Evolutionary conservation across 345 rosid species (phyloP).

Genomic region (Carallia pectinifolia): DNA sequence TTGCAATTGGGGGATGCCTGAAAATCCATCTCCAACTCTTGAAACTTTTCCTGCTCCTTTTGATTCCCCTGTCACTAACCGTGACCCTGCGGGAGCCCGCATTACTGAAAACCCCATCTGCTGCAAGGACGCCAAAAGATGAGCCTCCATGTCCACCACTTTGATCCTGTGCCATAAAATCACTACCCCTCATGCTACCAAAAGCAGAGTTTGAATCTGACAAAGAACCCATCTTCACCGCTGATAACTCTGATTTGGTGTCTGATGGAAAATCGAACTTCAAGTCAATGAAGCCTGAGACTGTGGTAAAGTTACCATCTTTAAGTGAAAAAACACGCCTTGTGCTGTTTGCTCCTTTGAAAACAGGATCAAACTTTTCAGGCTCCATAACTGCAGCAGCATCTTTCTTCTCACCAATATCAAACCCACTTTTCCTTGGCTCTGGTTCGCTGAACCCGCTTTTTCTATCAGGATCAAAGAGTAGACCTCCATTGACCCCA

Average conservation of each 20-base stretch:
- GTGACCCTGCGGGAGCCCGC: constrained; percentile 67
- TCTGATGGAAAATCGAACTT: constrained; percentile 69
- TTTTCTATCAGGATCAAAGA: constrained; percentile 70
- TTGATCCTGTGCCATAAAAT: constrained; percentile 29
- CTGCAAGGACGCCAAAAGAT: constrained; percentile 6
- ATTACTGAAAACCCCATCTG: constrained; percentile 28
- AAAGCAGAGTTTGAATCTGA: constrained; percentile 45
- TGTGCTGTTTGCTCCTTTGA: constrained; percentile 20
- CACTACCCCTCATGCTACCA: constrained; percentile 54
- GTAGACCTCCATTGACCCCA: constrained; percentile 60
- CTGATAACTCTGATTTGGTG: constrained; percentile 25
- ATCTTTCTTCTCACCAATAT: constrained; percentile 27
- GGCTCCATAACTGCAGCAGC: constrained; percentile 33
- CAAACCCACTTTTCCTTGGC: constrained; percentile 52
- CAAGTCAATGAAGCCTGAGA: constrained; percentile 79
- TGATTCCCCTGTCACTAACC: constrained; percentile 59
- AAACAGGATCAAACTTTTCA: constrained; percentile 26
- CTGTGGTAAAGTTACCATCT: constrained; percentile 66
- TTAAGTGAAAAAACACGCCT: constrained; percentile 68
- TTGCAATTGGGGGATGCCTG: constrained; percentile 48
- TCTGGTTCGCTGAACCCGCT: constrained; percentile 78
- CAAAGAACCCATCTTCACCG: constrained; percentile 28
- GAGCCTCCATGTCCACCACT: constrained; percentile 32
- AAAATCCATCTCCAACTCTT: constrained; percentile 96
- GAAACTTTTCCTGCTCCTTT: constrained; percentile 77